Base-by-base conservation (phyloP, 805 yeast genomes). In the Candida maltosa region DNA sequence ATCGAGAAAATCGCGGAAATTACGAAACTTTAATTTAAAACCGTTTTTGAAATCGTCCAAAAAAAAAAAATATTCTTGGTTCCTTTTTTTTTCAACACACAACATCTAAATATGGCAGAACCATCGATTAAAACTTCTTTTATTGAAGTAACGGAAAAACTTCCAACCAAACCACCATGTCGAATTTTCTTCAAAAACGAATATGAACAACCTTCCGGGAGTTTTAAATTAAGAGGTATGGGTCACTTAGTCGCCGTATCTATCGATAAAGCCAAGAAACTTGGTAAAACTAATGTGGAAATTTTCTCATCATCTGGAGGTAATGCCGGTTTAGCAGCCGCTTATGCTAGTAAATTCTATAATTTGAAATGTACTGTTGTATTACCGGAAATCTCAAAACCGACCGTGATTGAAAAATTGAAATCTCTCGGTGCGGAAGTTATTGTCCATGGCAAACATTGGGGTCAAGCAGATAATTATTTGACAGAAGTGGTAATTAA, bases 201-300 rank as follows among this genome's bases (percentile, higher is more conserved):
- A 44, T 62, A 57, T 33, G 62, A 69, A 20, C 81, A 76, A 45
- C 81, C 81, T 5, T 65, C 77, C 9, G 80, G 80, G 1, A 70
- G 77, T 38, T 76, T 76, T 57, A 76, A 76, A 51, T 58, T 75
- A 15, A 58, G 82, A 45, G 81, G 82, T 1, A 61, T 76, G 19
- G 79, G 80, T 5, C 49, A 72, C 39, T 56, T 73, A 28, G 64
- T 76, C 22, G 47, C 53, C n/a, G 45, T 48, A 10, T 55, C 62
- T 6, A 52, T 69, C 1, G 50, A 47, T 2, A 45, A 46, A 12
- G 63, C 66, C 1, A 45, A 48, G 18, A 31, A 22, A 2, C 34
- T 31, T 5, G 46, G 40, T 9, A 45, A 47, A 19, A 29, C 26
- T 6, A 44, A 42, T 4, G 47, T 57, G 16, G 40, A 46, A 6